A percentile compares a stretch with the other conserved stretches of the same genome.
phyloP scores from a whole-genome alignment of 129 eudicot species.

The Flaveria trinervia region DNA sequence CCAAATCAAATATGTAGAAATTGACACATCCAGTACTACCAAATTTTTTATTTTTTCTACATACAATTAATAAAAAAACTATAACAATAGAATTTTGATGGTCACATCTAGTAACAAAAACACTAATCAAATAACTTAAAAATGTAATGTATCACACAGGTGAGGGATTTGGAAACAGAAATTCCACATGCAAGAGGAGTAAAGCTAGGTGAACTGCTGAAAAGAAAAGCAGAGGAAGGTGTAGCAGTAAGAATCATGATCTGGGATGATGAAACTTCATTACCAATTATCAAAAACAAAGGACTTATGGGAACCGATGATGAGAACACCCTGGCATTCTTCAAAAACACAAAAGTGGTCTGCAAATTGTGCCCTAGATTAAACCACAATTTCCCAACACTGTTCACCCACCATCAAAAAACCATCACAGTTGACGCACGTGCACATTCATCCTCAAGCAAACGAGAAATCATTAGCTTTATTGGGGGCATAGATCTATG shows the following conservation, averaged over 20 bases:
- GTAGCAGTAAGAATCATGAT: slow-evolving; percentile 82
- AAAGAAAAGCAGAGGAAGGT: slow-evolving; percentile 93
- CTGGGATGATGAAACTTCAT: slow-evolving; percentile 94
- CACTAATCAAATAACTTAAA: neutral
- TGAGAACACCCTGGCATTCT: slow-evolving; percentile 72
- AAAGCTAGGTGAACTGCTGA: slow-evolving; percentile 72
- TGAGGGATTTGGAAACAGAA: slow-evolving; percentile 73
- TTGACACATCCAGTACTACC: neutral
- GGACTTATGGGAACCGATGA: slow-evolving; percentile 88
- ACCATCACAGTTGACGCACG: slow-evolving; percentile 73
- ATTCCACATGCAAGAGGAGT: slow-evolving; percentile 87
- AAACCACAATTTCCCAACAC: slow-evolving; percentile 70
- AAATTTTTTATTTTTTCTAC: neutral
- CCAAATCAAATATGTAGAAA: neutral
- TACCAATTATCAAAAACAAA: slow-evolving; percentile 79
- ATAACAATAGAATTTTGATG: neutral
- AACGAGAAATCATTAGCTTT: slow-evolving; percentile 71
- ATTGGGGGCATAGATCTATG: slow-evolving; percentile 87
- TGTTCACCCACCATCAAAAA: slow-evolving; percentile 91
- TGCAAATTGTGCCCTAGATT: slow-evolving; percentile 75
- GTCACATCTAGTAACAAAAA: slow-evolving; percentile 5
- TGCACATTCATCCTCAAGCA: slow-evolving; percentile 48
- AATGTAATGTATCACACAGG: slow-evolving; percentile 37
- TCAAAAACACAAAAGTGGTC: slow-evolving; percentile 75
- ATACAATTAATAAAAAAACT: neutral